Conservation (phyloP, 163 green algal genomes). For the Coccomyxa subellipsoidea region DNA sequence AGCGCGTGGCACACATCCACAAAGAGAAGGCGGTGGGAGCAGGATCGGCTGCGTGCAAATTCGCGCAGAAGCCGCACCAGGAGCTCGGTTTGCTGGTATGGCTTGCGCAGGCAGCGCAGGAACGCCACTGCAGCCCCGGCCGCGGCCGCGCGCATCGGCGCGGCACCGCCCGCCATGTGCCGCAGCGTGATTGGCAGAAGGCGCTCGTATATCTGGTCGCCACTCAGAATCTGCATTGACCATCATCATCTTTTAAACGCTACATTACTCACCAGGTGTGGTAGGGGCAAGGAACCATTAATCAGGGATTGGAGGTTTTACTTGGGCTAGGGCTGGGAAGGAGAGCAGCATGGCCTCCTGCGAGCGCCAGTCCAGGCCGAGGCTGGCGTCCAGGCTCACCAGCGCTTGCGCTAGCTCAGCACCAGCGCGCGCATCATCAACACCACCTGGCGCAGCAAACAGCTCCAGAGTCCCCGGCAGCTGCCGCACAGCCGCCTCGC, state of each 20-base stretch:
- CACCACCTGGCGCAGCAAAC: conserved; percentile 16
- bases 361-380: conserved; percentile 54
- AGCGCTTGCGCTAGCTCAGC: conserved; percentile 38
- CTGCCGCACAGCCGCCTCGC: conserved; percentile 16
- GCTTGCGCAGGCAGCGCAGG: conserved; percentile 29
- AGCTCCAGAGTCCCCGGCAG: conserved; percentile 31
- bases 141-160: conserved; percentile 39
- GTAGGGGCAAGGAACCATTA: too few relatives aligned
- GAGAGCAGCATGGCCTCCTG: conserved; percentile 38
- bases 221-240: background rate
- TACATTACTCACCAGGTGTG: background rate
- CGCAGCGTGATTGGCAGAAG: conserved; percentile 52
- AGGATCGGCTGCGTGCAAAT: conserved; percentile 50
- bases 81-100: conserved; percentile 49
- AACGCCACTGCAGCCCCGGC: conserved; percentile 32
- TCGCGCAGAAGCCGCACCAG: conserved; percentile 59
- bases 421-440: conserved; percentile 17
- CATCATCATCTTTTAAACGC: background rate
- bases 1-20: conserved; percentile 43
- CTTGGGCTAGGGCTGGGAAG: conserved; percentile 23
- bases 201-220: conserved; percentile 34
- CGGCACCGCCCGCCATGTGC: conserved; percentile 41
- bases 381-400: conserved; percentile 36
- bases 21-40: conserved; percentile 49
- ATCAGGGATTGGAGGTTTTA: too few relatives aligned